Evolutionary conservation across 2,329 filamentous ascomycete genomes (phyloP), one percentile per base, ranked within the genome.

Genomic region (Bipolaris oryzae): DNA sequence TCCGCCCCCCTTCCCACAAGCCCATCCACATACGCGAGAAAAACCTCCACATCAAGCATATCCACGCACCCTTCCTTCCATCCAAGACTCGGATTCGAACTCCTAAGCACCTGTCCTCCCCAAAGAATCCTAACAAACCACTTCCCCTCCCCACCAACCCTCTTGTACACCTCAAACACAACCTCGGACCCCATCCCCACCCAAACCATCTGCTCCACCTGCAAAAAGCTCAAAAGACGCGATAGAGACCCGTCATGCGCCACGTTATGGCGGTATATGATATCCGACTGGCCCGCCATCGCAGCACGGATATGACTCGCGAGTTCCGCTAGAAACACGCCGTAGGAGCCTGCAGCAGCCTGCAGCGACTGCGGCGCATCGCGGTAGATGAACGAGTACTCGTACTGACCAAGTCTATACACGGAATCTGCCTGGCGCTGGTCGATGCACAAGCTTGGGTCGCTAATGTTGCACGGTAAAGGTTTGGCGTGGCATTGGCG

Each of bases 181-280:
- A 94, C 81, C 76, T 94, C 90, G 9, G 85, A 81, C 0, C 90
- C 90, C 90, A 94, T 92, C 0, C 90, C 90, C 0, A 90, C 90
- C 90, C 90, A 94, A 1, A 92, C 86, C 90, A 94, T 94, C 50
- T 80, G 74, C 20, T 91, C 87, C 1, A 89, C 69, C 76, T 94
- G 90, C 68, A 95, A 71, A 15, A 93, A 82, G 2, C 85, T 85
- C 20, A 95, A 78, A 6, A 94, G 67, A 2, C 86, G 78, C 10
- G 88, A 86, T 6, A 93, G 70, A 3, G 85, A 88, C 2, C 91
- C 91, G 66, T 95, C 91, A 67, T 96, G 91, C 2, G 90, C 91
- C 35, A 95, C 82, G 61, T 94, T 93, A 69, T 95, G 91, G 41
- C 86, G 77, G 70, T 92, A 94, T 10, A 79, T 77, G 0, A 85